Evolutionary conservation across 2,329 filamentous ascomycete genomes (phyloP), one percentile per base, ranked within the genome.

Genomic region (Epichloe glyceriae): DNA sequence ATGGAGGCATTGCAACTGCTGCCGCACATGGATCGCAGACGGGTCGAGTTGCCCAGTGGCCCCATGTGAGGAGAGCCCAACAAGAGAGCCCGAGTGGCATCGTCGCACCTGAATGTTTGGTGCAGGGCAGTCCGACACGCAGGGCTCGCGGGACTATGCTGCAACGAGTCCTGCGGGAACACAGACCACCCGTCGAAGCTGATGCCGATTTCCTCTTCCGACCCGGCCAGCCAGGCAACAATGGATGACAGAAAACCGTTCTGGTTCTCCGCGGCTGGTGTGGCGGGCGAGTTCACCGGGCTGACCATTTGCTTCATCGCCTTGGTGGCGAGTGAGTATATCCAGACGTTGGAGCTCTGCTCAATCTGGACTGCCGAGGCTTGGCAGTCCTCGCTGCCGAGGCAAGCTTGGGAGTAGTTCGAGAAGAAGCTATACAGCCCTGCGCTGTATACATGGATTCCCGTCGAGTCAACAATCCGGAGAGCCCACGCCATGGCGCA

Each of bases 401-500:
- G 8, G 17, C 47, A 49, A n/a, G 10, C 14, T 15, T 49, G 38
- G 7, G 20, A 33, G 17, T 49, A 49, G 43, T 33, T 7, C 12
- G 26, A 20, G 22, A 41, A 50, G 15, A 30, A 50, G 22, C 26
- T 30, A 4, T 50, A 46, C 8, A 50, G 14, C 5, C 49, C 49
- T 26, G 49, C 49, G 14, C 49, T 33, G 42, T 35, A 19, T 33
- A 46, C 19, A 14, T 19, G 15, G 11, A 50, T 34, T 14, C 6
- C 15, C 20, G 14, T 17, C 12, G 42, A 50, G n/a, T 40, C 10
- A 15, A 46, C 14, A 4, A 50, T 40, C 0, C 42, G 42, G 3
- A 50, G 42, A 26, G 34, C 42, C 49, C 49, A 50, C 8, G 49
- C 34, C 14, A 33, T 20, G 15, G 26, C 15, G 42, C 49, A 50